Conservation (phyloP, 257 asterid species). For the Plantago elongata region DNA sequence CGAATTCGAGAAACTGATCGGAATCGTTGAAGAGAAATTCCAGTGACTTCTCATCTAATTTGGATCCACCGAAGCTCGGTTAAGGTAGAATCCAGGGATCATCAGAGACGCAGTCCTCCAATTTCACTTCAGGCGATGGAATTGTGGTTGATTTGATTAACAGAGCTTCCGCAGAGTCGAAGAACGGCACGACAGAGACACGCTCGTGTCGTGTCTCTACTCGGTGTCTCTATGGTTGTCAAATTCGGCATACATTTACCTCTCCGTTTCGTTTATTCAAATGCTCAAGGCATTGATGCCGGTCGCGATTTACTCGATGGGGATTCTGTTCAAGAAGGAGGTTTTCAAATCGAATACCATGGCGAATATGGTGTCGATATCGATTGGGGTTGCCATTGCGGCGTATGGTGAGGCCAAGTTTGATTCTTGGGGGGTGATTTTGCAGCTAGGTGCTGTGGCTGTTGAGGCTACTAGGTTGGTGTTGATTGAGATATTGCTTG, state of each 20-base stretch:
- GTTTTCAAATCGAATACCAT: slow-evolving; percentile 23
- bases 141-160: slow-evolving; percentile 30
- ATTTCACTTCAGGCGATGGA: slow-evolving; percentile 1
- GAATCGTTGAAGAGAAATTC: slow-evolving; percentile 35
- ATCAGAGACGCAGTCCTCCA: slow-evolving; percentile 16
- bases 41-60: slow-evolving; percentile 41
- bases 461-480: slow-evolving; percentile 28
- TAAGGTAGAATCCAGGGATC: slow-evolving; percentile 34
- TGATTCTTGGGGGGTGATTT: slow-evolving; percentile 22
- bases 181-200: slow-evolving; percentile 50
- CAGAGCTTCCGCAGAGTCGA: slow-evolving; percentile 42
- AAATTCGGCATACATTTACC: slow-evolving; percentile 25
- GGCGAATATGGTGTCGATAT: slow-evolving; percentile 29
- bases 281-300: slow-evolving; percentile 29
- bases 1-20: slow-evolving; percentile 38
- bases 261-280: slow-evolving; percentile 24
- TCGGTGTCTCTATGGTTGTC: slow-evolving; percentile 26
- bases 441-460: slow-evolving; percentile 24
- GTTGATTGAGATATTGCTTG: slow-evolving; percentile 23
- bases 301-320: slow-evolving; percentile 24
- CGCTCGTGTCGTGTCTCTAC: slow-evolving; percentile 63
- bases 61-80: slow-evolving; percentile 19
- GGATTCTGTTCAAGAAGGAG: slow-evolving; percentile 23
- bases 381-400: slow-evolving; percentile 25
- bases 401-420: slow-evolving; percentile 28